Evolutionary conservation across 1,139 yeast species (phyloP), one percentile per base, ranked within the genome.

Genomic region (Dujonia santamariae): DNA sequence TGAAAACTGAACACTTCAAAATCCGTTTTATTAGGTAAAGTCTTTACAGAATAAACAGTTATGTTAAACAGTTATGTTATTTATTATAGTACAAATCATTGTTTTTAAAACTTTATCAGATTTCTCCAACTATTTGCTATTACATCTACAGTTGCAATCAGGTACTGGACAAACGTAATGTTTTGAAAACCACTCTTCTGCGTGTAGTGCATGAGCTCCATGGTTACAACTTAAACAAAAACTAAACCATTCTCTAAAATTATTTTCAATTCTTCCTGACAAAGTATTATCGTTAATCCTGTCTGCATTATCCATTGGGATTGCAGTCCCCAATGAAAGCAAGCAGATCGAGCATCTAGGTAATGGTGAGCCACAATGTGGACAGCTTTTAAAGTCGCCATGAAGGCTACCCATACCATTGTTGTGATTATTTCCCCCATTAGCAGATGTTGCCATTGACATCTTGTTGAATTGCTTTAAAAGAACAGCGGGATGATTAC

Each of bases 141-240:
- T 85, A 54, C 97, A 90, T 34, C 78, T 67, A 53, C 97, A 92
- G 32, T 72, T 69, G 50, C 97, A 92, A 35, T 88, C 96, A 0
- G 97, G 96, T 2, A 90, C 96, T 0, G 98, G 97, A 53, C 98
- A 92, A 2, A 85, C 77, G 38, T 75, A 77, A 49, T 90, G 96
- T 54, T 81, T 82, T 14, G 82, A 74, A 53, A 92, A 92, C 97
- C 97, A 92, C 51, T 87, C 95, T 46, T 85, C 88, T 0, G 97
- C 97, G 56, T 92, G 97, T 12, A 83, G 87, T 0, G 95, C 90
- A 61, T 92, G 98, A 72, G 83, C 80, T 1, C 97, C 96, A 51
- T 92, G 97, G 53, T 84, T 86, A 54, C 97, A 92, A 19, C 82
- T 78, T 43, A 92, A 63, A 53, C 98, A 92, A 57, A 87, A 87